These are phyloP conservation scores for Haplosporangium sp. DNA, from an alignment of 371 early-diverging fungal species.

Conservation along the genomic window DNA sequence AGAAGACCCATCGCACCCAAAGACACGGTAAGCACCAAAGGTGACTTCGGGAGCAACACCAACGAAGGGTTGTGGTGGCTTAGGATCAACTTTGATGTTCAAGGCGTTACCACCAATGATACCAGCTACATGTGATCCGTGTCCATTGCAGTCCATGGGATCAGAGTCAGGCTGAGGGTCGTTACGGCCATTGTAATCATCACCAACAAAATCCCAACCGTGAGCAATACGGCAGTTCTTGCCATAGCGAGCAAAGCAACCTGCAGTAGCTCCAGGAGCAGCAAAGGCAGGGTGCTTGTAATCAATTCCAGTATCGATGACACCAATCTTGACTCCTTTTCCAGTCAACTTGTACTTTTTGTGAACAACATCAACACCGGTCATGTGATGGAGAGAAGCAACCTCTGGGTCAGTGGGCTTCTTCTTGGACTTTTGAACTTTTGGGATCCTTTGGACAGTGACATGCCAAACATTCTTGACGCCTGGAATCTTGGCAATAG, in stretches of 20 bases:
- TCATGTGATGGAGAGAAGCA: conserved; percentile 61
- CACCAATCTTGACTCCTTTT: conserved; percentile 68
- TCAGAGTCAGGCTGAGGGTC: conserved; percentile 60
- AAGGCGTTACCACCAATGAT: conserved; percentile 66
- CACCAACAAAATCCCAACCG: conserved; percentile 64
- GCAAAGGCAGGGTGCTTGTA: conserved; percentile 68
- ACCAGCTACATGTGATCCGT: conserved; percentile 77
- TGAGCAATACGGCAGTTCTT: conserved; percentile 56
- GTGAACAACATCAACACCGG: conserved; percentile 68
- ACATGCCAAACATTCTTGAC: conserved; percentile 57
- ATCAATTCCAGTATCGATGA: conserved; percentile 68
- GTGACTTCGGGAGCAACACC: conserved; percentile 75
- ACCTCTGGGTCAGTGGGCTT: conserved; percentile 35
- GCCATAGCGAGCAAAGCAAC: conserved; percentile 59
- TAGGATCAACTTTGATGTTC: conserved; percentile 20
- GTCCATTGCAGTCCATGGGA: conserved; percentile 66
- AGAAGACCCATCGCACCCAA: conserved; percentile 69
- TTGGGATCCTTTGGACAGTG: conserved; percentile 29
- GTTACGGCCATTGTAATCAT: conserved; percentile 37
- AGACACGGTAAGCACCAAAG: conserved; percentile 69
- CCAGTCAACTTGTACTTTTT: conserved; percentile 64
- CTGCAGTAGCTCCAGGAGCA: conserved; percentile 24
- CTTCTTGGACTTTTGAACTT: conserved; percentile 15
- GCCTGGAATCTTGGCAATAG: conserved; percentile 32
- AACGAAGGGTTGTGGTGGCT: conserved; percentile 53